Evolutionary conservation across 257 asterid species (phyloP).

Genomic region (Solanum tarijense): DNA sequence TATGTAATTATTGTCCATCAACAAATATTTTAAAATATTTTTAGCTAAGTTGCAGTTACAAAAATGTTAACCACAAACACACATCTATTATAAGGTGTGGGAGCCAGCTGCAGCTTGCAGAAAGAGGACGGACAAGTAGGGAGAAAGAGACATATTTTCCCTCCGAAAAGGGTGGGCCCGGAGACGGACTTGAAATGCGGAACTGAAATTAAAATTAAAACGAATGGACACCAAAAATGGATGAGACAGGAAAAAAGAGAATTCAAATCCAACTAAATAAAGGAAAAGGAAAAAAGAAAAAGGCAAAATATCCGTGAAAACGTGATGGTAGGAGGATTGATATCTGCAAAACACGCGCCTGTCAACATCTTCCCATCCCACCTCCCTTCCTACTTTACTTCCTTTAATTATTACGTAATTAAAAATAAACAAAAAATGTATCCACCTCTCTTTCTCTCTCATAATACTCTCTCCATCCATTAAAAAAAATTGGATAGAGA

Average conservation of each 20-base stretch:
- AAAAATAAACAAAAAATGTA: not conserved
- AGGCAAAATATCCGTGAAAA: conserved; percentile 29
- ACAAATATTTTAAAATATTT: too few species aligned
- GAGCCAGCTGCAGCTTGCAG: not conserved
- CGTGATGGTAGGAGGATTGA: conserved; percentile 11
- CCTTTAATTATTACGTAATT: not conserved
- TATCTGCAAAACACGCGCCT: conserved; percentile 23
- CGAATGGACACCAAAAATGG: conserved; percentile 1
- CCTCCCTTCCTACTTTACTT: not conserved
- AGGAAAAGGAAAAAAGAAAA: not conserved
- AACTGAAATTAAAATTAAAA: conserved; percentile 13
- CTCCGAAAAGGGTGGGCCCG: conserved; percentile 13
- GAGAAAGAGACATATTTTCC: not conserved
- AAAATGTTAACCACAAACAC: not conserved
- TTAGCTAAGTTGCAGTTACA: not conserved
- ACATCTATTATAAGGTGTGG: not conserved
- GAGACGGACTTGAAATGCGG: conserved; percentile 23
- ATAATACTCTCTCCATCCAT: not conserved
- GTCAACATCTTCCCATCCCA: conserved; percentile 9
- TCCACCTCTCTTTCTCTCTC: not conserved
- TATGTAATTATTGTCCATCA: not conserved
- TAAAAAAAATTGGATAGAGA: too few species aligned
- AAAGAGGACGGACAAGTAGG: not conserved
- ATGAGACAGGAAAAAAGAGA: conserved; percentile 11
- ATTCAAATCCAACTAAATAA: conserved; percentile 4